A percentile compares a stretch with the other conserved stretches of the same genome.
phyloP scores from a whole-genome alignment of 805 yeast genomes.

The Cyberlindnera mississippiensis region DNA sequence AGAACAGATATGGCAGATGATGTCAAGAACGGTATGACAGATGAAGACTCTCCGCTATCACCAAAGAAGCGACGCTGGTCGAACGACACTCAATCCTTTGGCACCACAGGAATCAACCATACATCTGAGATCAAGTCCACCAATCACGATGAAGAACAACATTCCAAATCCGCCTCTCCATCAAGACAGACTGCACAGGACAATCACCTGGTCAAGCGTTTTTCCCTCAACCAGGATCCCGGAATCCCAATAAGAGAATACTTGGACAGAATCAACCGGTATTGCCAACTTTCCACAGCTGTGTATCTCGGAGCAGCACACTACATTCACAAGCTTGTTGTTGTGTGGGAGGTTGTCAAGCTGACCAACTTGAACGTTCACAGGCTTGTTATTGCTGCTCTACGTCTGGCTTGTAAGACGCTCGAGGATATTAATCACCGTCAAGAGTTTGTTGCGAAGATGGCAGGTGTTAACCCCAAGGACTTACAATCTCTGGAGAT shows the following conservation, averaged over 20 bases:
- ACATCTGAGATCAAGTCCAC: neutral
- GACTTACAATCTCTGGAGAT: slow-evolving; percentile 49
- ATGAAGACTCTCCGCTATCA: slow-evolving; percentile 14
- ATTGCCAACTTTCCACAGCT: slow-evolving; percentile 28
- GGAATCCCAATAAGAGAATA: slow-evolving; percentile 24
- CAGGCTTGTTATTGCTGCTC: slow-evolving; percentile 40
- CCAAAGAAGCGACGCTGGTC: slow-evolving; percentile 22
- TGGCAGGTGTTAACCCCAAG: slow-evolving; percentile 39
- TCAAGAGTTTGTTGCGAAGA: slow-evolving; percentile 41
- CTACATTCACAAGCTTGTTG: slow-evolving; percentile 25
- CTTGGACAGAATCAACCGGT: slow-evolving; percentile 27
- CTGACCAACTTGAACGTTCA: slow-evolving; percentile 40
- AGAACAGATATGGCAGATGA: no score
- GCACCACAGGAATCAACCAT: neutral
- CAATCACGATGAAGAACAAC: no score
- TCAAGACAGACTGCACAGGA: slow-evolving; percentile 12
- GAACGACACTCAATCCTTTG: slow-evolving; percentile 2
- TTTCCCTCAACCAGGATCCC: slow-evolving; percentile 24
- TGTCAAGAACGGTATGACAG: slow-evolving; percentile 1
- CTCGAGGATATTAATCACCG: slow-evolving; percentile 44
- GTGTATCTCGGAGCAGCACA: slow-evolving; percentile 27
- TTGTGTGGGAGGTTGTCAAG: slow-evolving; percentile 15
- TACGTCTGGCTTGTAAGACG: slow-evolving; percentile 44
- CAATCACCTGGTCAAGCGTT: slow-evolving; percentile 21
- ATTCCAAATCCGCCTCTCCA: neutral